Evolutionary conservation across 108 stramenopile species (phyloP).

Genomic region (Skeletonema menzelii): DNA sequence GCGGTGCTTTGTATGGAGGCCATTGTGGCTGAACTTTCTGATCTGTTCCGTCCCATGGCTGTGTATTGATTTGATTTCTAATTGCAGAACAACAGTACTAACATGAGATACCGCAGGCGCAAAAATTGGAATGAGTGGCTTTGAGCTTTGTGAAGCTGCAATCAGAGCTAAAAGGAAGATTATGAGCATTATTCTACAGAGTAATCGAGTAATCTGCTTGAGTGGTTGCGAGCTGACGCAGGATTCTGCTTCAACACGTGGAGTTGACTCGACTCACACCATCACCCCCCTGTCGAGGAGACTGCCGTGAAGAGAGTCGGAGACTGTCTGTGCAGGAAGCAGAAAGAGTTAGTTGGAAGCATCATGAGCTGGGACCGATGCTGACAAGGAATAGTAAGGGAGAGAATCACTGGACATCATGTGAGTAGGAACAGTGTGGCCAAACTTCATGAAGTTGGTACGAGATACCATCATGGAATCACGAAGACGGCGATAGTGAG

Average conservation of each 20-base stretch:
- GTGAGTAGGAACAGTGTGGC: not conserved
- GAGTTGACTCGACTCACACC: not conserved
- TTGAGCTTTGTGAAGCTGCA: too few species aligned
- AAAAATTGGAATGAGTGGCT: not conserved
- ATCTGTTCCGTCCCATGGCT: slow-evolving; percentile 2
- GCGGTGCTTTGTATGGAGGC: not conserved
- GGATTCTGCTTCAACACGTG: too few species aligned
- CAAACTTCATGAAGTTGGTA: not conserved
- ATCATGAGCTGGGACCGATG: not conserved
- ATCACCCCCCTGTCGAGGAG: not conserved
- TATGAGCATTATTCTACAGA: too few species aligned
- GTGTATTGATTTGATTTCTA: not conserved
- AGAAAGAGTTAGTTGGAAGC: not conserved
- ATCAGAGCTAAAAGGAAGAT: too few species aligned
- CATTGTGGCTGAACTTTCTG: not conserved
- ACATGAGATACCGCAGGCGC: too few species aligned
- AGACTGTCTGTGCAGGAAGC: not conserved
- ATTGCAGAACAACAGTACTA: too few species aligned
- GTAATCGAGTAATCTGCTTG: too few species aligned
- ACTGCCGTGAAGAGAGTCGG: not conserved
- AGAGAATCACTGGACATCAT: not conserved
- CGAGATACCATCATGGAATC: not conserved
- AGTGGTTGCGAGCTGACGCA: too few species aligned
- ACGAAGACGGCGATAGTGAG: slow-evolving; percentile 4
- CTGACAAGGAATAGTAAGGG: not conserved